Base-by-base conservation (phyloP, 768 basidiomycete genomes). In the Cystobasidium ongulense region DNA sequence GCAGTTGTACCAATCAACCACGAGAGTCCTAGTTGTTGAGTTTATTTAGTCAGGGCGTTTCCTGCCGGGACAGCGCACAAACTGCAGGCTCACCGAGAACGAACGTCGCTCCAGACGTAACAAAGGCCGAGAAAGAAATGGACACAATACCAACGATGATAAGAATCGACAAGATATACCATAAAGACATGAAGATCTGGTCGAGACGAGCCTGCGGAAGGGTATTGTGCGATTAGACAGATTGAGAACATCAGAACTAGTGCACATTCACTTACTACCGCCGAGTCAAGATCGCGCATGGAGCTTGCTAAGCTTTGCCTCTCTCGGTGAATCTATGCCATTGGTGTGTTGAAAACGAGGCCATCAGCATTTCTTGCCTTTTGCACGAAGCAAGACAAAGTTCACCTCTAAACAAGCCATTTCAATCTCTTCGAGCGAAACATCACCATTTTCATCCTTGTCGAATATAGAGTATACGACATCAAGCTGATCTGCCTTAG, bases 271-370 rank as follows among this genome's bases (percentile, higher is more conserved):
- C 57, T 76, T 21, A 90, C 88, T 17, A 94, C 91, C 4, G 92
- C 92, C 63, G 89, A 90, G 81, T 94, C 92, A 62, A 94, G 83
- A 81, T 94, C 91, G 53, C 87, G 85, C 91, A 96, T 91, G 4
- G 88, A 89, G 79, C 89, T 88, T 74, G 90, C 88, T 53, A 96
- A 86, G 23, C 89, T 88, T 43, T 91, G 82, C 73, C 92, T 87
- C 79, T 96, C 92, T 35, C 91, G 86, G 79, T 94, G 92, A 72
- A 91, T 85, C 57, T 59, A 27, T 31, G 29, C 17, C 13, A n/a
- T 13, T n/a, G n/a, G 43, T n/a, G 43, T n/a, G 43, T 13, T 46
- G 90, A 88, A 81, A 90, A 88, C 70, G 68, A 76, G 36, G 80
- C 76, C 73, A 74, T 72, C 13, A 25, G 35, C 31, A 46, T 27